These are phyloP conservation scores for Podosphaera xanthii DNA, from an alignment of 2,329 filamentous ascomycete species.

Conservation along the genomic window DNA sequence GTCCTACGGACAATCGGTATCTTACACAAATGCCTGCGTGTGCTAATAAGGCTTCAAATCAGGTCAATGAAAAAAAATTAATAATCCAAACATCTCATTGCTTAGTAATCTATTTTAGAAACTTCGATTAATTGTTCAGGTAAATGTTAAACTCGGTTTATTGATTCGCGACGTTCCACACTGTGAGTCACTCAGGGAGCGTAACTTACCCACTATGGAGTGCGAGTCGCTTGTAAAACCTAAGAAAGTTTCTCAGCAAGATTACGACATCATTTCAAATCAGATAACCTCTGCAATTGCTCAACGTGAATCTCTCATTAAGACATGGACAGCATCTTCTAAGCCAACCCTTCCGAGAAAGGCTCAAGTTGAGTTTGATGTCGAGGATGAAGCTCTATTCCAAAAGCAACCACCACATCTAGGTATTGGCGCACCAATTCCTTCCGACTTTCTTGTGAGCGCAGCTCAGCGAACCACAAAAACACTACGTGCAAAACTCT, in stretches of 20 bases:
- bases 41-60: too few relatives aligned
- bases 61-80: too few relatives aligned
- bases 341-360: constrained; percentile 7
- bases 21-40: too few relatives aligned
- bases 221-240: constrained; percentile 6
- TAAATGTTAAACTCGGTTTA: too few relatives aligned
- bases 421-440: constrained; percentile 15
- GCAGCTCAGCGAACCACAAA: constrained; percentile 14
- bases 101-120: too few relatives aligned
- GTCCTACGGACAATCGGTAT: too few relatives aligned
- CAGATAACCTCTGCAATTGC: constrained; percentile 15
- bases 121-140: too few relatives aligned
- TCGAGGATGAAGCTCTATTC: constrained; percentile 15
- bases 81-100: too few relatives aligned
- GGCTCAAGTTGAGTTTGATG: constrained; percentile 16
- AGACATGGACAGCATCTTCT: constrained; percentile 13
- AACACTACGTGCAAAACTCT: constrained; percentile 14
- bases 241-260: constrained; percentile 9
- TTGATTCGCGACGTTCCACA: too few relatives aligned
- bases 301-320: constrained; percentile 15
- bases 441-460: constrained; percentile 13
- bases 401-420: constrained; percentile 12
- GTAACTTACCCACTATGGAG: constrained; percentile 4
- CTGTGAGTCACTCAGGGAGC: neutral
- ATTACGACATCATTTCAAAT: constrained; percentile 15